Evolutionary conservation across 345 rosid species (phyloP).

Genomic region (Arabis hirsuta): DNA sequence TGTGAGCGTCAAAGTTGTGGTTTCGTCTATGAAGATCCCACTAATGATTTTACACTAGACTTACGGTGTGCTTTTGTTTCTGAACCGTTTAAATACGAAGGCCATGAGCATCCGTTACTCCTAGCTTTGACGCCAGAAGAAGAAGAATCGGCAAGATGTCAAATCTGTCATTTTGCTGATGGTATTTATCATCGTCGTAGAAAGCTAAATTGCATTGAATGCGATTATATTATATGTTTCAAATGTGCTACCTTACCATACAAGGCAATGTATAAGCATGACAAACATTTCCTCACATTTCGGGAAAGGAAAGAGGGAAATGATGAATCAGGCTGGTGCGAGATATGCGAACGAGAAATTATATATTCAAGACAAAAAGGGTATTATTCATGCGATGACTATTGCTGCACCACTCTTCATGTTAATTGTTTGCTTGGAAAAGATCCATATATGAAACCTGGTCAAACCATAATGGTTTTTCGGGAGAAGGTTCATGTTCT

Average conservation of each 20-base stretch:
- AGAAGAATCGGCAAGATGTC: neutral
- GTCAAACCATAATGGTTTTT: neutral
- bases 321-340: constrained; percentile 1
- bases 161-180: neutral
- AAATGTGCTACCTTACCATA: neutral
- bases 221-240: neutral
- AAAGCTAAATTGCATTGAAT: constrained; percentile 18
- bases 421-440: constrained; percentile 16
- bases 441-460: neutral
- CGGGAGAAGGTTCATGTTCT: neutral
- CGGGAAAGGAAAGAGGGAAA: neutral
- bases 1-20: neutral
- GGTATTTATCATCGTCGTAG: too few relatives aligned
- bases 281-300: constrained; percentile 12
- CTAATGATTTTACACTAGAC: neutral
- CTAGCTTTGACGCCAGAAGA: neutral
- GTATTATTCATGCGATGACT: constrained; percentile 27
- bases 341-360: neutral
- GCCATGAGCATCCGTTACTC: constrained; percentile 17
- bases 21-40: constrained; percentile 4
- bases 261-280: neutral
- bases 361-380: neutral
- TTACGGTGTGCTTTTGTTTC: neutral
- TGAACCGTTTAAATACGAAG: constrained; percentile 10
- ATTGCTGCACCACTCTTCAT: neutral